Evolutionary conservation across 768 basidiomycete genomes (phyloP), one percentile per base, ranked within the genome.

Genomic region (Auricularia heimuer): DNA sequence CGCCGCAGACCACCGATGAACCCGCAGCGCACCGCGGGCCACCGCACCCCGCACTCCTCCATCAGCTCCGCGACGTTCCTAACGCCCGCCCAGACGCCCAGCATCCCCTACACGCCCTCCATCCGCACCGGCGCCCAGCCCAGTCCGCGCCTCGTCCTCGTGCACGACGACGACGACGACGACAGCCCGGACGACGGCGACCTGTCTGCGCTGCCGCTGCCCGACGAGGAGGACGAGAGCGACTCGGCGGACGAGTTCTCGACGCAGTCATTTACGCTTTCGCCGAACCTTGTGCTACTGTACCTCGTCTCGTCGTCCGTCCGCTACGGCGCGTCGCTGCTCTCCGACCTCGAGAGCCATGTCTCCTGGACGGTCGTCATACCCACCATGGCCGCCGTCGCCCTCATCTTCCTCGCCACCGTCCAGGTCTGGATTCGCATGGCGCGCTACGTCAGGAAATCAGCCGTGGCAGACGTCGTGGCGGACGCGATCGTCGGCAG

Each of bases 351-450:
- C 4, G 74, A 74, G 44, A 70, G 80, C 60, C 67, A 33, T 8
- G 56, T 73, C n/a, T 78, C 85, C 3, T 74, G 87, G 47, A 78
- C 80, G 69, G 76, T 80, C 35, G 78, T 80, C 3, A 75, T 89
- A 35, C 75, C 83, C 35, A 74, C 77, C 1, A 73, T 89, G 2
- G 58, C 85, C 37, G 69, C 80, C 35, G 85, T 85, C 65, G 85
- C 85, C n/a, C 68, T 79, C 42, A 74, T 87, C 14, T 81, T 88
- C 6, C 81, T 80, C 37, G 83, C 88, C 67, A 79, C 84, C 45
- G 77, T 87, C 62, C 87, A 89, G 68, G 75, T 91, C 61, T 88
- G 86, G 85, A 90, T 88, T 75, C 82, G 90, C 79, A 81, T 91
- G n/a, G 83, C 85, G 56, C 80, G 86, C 37, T 89, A 91, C 73